These are phyloP conservation scores for Didymosphaeria variabile DNA, from an alignment of 2,329 filamentous ascomycete genomes.

Conservation along the genomic window DNA sequence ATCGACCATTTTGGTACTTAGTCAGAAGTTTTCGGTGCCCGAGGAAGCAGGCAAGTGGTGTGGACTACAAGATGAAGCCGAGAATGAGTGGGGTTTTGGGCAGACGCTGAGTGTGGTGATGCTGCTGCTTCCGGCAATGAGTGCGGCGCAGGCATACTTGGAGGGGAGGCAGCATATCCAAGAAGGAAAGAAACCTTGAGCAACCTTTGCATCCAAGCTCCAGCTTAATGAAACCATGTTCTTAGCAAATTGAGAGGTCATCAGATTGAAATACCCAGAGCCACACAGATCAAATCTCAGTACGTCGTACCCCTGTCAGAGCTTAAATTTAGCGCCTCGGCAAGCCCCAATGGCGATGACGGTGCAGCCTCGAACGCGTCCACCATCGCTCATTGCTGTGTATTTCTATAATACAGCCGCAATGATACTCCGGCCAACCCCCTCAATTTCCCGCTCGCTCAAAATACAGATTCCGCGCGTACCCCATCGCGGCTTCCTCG, in stretches of 20 bases:
- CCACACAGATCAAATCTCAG: too few species aligned
- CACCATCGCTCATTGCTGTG: background rate
- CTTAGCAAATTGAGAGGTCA: too few species aligned
- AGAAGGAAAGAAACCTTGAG: constrained; percentile 5
- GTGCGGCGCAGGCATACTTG: constrained; percentile 37
- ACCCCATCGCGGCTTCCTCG: constrained; percentile 15
- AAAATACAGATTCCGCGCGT: constrained; percentile 5
- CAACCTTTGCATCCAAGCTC: too few species aligned
- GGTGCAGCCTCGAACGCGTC: constrained; percentile 6
- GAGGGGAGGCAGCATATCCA: constrained; percentile 39
- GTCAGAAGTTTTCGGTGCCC: constrained; percentile 39
- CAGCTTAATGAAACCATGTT: too few species aligned
- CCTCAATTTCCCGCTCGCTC: background rate
- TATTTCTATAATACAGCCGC: background rate
- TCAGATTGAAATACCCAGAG: too few species aligned
- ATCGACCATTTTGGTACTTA: constrained; percentile 34
- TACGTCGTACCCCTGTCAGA: background rate
- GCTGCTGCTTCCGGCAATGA: constrained; percentile 37
- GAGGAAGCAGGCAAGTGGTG: constrained; percentile 30
- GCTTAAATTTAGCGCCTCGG: background rate
- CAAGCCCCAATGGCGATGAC: constrained; percentile 3
- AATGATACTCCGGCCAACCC: constrained; percentile 21
- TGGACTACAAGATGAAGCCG: constrained; percentile 33
- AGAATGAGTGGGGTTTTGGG: constrained; percentile 43
- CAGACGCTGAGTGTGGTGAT: constrained; percentile 44